These are phyloP conservation scores for Aureobasidium mangrovei DNA, from an alignment of 2,329 filamentous ascomycete species.

Conservation along the genomic window DNA sequence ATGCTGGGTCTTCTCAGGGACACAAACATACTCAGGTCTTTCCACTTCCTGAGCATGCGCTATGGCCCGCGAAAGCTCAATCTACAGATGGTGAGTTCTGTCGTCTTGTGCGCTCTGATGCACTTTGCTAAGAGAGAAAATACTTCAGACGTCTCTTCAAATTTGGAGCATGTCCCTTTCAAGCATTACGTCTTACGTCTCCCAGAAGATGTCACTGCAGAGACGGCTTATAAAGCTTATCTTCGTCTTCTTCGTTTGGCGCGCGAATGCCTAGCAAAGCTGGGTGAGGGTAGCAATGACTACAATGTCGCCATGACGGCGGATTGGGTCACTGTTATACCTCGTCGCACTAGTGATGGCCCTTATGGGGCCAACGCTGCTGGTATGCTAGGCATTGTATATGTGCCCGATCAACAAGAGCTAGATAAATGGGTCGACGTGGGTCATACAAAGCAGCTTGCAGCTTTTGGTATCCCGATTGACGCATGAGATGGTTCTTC, in stretches of 20 bases:
- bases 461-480: constrained; percentile 8
- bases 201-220: constrained; percentile 1
- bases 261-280: constrained; percentile 1
- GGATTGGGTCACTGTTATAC: constrained; percentile 29
- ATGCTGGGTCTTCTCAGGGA: constrained; percentile 35
- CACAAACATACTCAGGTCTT: constrained; percentile 41
- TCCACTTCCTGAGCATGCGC: constrained; percentile 23
- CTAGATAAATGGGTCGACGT: constrained; percentile 7
- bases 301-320: constrained; percentile 30
- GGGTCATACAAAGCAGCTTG: constrained; percentile 13
- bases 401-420: constrained; percentile 8
- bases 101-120: background rate
- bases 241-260: constrained; percentile 12
- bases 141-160: background rate
- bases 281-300: constrained; percentile 17
- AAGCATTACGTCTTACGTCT: constrained; percentile 13
- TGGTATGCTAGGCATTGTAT: constrained; percentile 30
- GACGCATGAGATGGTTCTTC: background rate
- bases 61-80: constrained; percentile 18
- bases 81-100: constrained; percentile 7
- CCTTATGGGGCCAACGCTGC: constrained; percentile 26
- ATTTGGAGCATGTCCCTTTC: constrained; percentile 10
- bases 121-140: background rate
- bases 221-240: constrained; percentile 18
- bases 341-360: constrained; percentile 23